Evolutionary conservation across 371 early-diverging fungal species (phyloP), one percentile per base, ranked within the genome.

Genomic region (Apophysomyces variabilis): DNA sequence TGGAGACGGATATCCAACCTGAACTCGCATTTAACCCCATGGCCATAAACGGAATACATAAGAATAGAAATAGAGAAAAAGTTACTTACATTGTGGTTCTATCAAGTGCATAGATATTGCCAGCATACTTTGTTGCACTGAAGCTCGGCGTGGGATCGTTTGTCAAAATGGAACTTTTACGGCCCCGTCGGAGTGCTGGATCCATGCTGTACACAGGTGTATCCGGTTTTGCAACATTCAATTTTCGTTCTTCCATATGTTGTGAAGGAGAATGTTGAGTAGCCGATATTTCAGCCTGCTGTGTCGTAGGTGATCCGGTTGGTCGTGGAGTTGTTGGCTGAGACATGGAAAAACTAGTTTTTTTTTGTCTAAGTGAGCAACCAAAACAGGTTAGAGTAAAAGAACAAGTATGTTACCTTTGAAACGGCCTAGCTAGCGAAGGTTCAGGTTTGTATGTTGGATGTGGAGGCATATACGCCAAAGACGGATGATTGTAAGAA

Each of bases 1-100:
- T 85, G 74, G 26, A 89, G 75, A 45, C 72, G 78, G 62, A 84
- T 93, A 65, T 63, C 74, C 58, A 71, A 68, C 18, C 70, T 79
- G 50, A 58, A 45, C 58, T 45, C 38, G 54, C n/a, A 56, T 32
- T 26, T 16, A 14, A 50, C 43, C 67, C 41, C 37, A 62, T 5
- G 8, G 59, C 32, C 7, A 39, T 45, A 6, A 56, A n/a, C 44
- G 46, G 44, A 37, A 50, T 26, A 26, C 3, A 26, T 26, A 26
- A 1, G 3, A 26, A 26, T 26, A 3, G 1, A 56, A 64, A 64
- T 13, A 59, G 73, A 43, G 37, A 58, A 12, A 36, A 12, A 58
- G 26, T 4, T 5, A 54, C 70, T 70, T 66, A 70, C 70, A 63
- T 26, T 4, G 62, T 70, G 37, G 26, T 61, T 38, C 70, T 45